Percentiles rank a stretch among this genome's conserved stretches.
phyloP scores from a whole-genome alignment of 139 green algal species.

The Ettlia oleoabundans region DNA sequence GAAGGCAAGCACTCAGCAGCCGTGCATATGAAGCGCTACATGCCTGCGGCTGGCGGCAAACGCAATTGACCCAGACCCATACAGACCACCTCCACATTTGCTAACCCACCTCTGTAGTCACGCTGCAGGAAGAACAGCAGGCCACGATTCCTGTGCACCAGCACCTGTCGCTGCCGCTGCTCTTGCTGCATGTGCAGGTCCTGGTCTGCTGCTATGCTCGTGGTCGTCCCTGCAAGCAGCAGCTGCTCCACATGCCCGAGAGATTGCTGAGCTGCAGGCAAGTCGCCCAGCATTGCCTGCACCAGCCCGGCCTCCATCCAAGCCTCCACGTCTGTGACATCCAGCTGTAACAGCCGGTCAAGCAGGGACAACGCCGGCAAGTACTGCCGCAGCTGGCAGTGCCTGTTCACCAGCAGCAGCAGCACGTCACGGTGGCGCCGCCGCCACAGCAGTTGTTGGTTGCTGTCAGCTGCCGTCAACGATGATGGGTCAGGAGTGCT shows the following conservation, averaged over 20 bases:
- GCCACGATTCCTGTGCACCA: constrained; percentile 30
- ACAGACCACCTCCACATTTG: too few relatives aligned
- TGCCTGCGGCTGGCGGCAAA: too few relatives aligned
- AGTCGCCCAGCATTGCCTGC: constrained; percentile 43
- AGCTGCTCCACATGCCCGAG: constrained; percentile 24
- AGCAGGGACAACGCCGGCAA: constrained; percentile 7
- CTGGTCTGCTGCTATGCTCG: neutral
- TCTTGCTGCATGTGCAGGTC: too few relatives aligned
- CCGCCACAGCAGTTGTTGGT: neutral
- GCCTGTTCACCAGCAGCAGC: constrained; percentile 10
- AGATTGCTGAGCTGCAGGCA: constrained; percentile 16
- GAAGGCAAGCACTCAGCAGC: too few relatives aligned
- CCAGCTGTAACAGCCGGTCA: neutral
- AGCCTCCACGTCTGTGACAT: neutral
- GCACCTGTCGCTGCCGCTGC: neutral
- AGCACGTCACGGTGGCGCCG: neutral
- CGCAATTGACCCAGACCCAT: too few relatives aligned
- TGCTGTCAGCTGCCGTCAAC: neutral
- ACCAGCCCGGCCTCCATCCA: constrained; percentile 32
- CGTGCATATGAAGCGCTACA: too few relatives aligned
- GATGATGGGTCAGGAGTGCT: too few relatives aligned
- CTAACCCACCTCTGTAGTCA: constrained; percentile 43
- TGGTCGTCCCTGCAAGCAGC: neutral
- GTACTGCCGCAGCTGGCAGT: constrained; percentile 8
- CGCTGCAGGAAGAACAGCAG: constrained; percentile 41